Evolutionary conservation across 352 stramenopile genomes (phyloP), one percentile per base, ranked within the genome.

Genomic region (Phytopythium delawarense): DNA sequence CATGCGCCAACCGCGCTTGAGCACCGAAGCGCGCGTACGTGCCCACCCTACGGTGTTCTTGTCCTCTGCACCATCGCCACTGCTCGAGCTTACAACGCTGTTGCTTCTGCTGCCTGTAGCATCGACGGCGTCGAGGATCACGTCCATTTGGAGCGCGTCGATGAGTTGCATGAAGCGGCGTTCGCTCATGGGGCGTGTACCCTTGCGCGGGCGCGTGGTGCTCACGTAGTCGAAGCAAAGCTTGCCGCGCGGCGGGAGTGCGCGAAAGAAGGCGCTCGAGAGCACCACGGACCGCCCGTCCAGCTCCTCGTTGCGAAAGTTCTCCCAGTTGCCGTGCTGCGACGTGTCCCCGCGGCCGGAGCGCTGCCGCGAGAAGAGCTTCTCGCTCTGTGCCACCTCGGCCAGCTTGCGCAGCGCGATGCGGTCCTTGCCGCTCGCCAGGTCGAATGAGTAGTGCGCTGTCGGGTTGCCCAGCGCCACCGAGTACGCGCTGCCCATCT

Each of bases 151-250:
- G 2, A 94, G 69, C 25, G 86, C 78, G 0, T 77, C 58, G 40
- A 94, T 90, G 23, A 94, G 71, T 65, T 92, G 86, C 44, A 84
- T 62, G 59, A 92, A 94, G 23, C 83, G 76, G 11, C 82, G 74
- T 2, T 84, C 72, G 39, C 84, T 92, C 62, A 94, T 67, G 32
- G 82, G 77, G 0, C 46, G 63, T 6, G 76, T 92, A 51, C 81
- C 82, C 30, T 72, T 69, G 34, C 88, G 88, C 0, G 86, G 84
- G 3, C 86, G 67, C 25, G 79, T 75, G 1, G 91, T 96, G 51
- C 85, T 96, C 58, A 97, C 91, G 61, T 96, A 97, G 66, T 97
- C 89, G 46, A 97, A 96, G n/a, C 76, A 81, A 2, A 97, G 76
- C 62, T 88, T 92, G 16, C 90, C 89, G 2, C 75, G 69, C 0